Percentiles rank a stretch among this genome's conserved stretches.
phyloP scores from a whole-genome alignment of 2,329 filamentous ascomycete genomes.

The Hymenoscyphus repandus region DNA sequence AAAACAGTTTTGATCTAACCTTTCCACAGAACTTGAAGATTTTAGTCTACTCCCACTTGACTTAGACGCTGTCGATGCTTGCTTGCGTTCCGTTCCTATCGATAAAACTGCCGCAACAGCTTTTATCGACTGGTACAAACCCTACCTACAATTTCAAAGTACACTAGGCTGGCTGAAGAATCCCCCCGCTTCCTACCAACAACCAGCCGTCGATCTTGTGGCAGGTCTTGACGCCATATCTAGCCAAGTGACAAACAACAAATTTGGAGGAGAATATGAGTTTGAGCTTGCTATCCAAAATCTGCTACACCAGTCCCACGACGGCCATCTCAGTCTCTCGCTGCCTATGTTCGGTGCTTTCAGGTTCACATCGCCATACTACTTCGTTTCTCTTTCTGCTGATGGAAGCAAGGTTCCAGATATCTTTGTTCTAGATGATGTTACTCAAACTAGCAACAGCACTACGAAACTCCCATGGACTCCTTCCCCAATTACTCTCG shows the following conservation, averaged over 20 bases:
- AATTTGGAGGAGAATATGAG: conserved; percentile 11
- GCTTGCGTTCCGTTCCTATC: neutral
- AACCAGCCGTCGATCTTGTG: conserved; percentile 6
- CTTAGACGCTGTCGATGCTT: neutral
- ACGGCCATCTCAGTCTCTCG: conserved; percentile 1
- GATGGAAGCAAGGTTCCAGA: conserved; percentile 10
- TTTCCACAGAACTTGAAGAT: no score
- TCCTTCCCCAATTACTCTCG: neutral
- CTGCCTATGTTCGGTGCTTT: neutral
- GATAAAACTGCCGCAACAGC: neutral
- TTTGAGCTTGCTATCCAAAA: conserved; percentile 6
- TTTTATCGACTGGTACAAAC: conserved; percentile 1
- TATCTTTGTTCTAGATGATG: conserved; percentile 6
- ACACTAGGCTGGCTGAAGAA: conserved; percentile 1
- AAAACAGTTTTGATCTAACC: no score
- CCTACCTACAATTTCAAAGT: conserved; percentile 5
- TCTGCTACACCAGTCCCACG: neutral
- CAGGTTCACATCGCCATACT: neutral
- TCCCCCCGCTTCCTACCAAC: conserved; percentile 6
- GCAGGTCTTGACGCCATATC: conserved; percentile 8
- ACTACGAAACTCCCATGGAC: neutral
- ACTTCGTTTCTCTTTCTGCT: conserved; percentile 8
- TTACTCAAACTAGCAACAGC: no score
- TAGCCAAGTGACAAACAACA: neutral
- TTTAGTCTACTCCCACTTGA: no score